These are phyloP conservation scores for Xylaria telfairii DNA, from an alignment of 495 filamentous ascomycete genomes.

Conservation along the genomic window DNA sequence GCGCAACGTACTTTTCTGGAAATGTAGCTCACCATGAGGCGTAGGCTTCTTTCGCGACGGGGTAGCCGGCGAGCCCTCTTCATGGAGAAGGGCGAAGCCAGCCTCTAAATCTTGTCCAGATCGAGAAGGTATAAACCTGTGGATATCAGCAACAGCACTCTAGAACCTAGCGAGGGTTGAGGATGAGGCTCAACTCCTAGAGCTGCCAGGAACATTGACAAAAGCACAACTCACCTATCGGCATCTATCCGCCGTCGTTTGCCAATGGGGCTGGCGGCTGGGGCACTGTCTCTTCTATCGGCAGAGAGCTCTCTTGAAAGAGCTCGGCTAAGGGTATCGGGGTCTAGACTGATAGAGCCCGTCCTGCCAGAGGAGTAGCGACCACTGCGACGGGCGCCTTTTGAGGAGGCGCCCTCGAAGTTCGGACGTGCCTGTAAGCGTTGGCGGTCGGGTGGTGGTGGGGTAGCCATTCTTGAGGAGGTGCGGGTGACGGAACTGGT, in stretches of 20 bases:
- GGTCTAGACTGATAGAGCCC: conserved; percentile 40
- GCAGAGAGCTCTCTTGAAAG: conserved; percentile 41
- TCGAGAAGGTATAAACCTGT: conserved; percentile 93
- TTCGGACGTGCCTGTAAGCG: conserved; percentile 44
- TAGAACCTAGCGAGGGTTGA: background rate
- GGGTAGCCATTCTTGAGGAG: conserved; percentile 45
- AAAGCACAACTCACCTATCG: conserved; percentile 63
- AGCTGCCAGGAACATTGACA: background rate
- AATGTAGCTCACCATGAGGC: conserved; percentile 89
- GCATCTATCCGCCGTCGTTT: conserved; percentile 88
- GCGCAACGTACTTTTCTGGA: conserved; percentile 78
- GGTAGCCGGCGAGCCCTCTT: conserved; percentile 89
- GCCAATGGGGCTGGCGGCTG: conserved; percentile 78
- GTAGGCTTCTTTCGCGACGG: conserved; percentile 86
- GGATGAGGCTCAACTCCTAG: conserved; percentile 11
- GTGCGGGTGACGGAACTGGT: conserved; percentile 40
- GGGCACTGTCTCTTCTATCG: conserved; percentile 67
- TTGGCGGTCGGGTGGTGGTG: conserved; percentile 46
- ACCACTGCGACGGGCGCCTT: conserved; percentile 39
- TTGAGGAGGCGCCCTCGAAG: conserved; percentile 31
- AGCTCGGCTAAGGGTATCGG: conserved; percentile 42
- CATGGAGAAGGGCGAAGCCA: conserved; percentile 87
- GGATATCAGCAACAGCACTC: conserved; percentile 31
- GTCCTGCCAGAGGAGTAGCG: conserved; percentile 34
- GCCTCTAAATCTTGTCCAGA: conserved; percentile 92